Evolutionary conservation across 768 basidiomycete genomes (phyloP).

Genomic region (Pleurotus ostreatus): DNA sequence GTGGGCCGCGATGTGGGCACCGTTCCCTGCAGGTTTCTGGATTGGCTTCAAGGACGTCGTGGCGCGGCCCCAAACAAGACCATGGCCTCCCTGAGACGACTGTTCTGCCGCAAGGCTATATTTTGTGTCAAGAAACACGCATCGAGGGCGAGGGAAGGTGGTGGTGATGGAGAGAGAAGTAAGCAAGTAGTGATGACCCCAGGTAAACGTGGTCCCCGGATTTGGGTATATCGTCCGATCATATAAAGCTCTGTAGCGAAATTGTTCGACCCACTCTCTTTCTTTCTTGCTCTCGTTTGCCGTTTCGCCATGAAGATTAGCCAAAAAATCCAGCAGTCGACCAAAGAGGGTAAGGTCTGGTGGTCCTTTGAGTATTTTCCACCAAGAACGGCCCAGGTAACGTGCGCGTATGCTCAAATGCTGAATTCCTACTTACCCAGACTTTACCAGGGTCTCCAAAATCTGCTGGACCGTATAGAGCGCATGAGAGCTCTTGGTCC

Average conservation of each 20-base stretch:
- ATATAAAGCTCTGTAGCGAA: slow-evolving; percentile 5
- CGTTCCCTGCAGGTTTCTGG: no score
- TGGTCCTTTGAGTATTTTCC: slow-evolving; percentile 99
- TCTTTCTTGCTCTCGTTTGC: slow-evolving; percentile 17
- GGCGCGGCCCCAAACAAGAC: no score
- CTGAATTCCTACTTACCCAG: not conserved
- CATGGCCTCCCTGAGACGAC: no score
- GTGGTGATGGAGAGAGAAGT: not conserved
- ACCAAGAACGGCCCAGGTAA: slow-evolving; percentile 88
- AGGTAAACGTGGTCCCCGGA: slow-evolving; percentile 22
- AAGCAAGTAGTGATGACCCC: slow-evolving; percentile 9
- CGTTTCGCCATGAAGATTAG: slow-evolving; percentile 80
- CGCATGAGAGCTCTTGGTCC: slow-evolving; percentile 94
- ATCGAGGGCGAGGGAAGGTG: no score
- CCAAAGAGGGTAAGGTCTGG: slow-evolving; percentile 85
- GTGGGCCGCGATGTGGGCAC: no score
- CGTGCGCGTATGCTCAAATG: slow-evolving; percentile 10
- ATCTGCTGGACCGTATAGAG: slow-evolving; percentile 96
- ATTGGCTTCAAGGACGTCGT: no score
- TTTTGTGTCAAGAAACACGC: no score
- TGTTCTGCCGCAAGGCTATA: no score
- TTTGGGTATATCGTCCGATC: slow-evolving; percentile 21
- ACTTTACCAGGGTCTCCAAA: slow-evolving; percentile 74
- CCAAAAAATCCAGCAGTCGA: slow-evolving; percentile 85
- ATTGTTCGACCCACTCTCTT: slow-evolving; percentile 14